phyloP scores from a whole-genome alignment of 192 early-diverging fungal genomes.

The Coemansia sp. region DNA sequence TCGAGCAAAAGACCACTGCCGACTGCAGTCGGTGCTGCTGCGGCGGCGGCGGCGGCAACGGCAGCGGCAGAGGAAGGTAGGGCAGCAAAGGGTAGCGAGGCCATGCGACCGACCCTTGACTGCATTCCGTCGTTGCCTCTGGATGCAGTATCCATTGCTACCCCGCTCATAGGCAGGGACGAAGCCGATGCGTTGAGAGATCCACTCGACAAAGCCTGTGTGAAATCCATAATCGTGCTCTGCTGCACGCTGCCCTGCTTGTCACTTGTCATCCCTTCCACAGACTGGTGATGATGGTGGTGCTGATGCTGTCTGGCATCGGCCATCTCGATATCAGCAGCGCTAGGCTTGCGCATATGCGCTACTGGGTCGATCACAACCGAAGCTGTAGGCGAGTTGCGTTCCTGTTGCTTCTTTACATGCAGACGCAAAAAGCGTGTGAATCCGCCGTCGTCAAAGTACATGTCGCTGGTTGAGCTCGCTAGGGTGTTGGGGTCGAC shows the following conservation, averaged over 20 bases:
- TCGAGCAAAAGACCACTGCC: slow-evolving; percentile 32
- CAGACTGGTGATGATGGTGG: slow-evolving; percentile 1
- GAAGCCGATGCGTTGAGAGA: slow-evolving; percentile 1
- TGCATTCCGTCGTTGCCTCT: background rate
- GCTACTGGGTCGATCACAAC: slow-evolving; percentile 3
- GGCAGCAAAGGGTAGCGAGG: background rate
- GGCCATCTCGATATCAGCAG: slow-evolving; percentile 15
- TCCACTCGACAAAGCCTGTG: too few species aligned
- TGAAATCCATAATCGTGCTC: too few species aligned
- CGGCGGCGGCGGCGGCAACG: background rate
- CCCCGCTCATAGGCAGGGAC: background rate
- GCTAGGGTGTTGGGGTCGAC: slow-evolving; percentile 42
- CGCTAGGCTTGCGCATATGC: slow-evolving; percentile 13
- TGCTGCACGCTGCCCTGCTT: background rate
- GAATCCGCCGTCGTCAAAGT: slow-evolving; percentile 52
- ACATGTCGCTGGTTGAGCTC: slow-evolving; percentile 34
- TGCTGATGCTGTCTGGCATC: slow-evolving; percentile 7
- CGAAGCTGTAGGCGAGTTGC: slow-evolving; percentile 9
- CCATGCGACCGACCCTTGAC: background rate
- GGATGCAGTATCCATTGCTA: background rate
- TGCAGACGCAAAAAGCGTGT: slow-evolving; percentile 51
- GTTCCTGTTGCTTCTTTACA: slow-evolving; percentile 42
- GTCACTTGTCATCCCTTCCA: too few species aligned
- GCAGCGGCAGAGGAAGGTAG: background rate
- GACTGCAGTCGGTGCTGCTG: slow-evolving; percentile 23